A percentile compares a stretch with the other conserved stretches of the same genome.
Conservation (phyloP, 495 filamentous ascomycete genomes). For the Aspergillus indologenus region DNA sequence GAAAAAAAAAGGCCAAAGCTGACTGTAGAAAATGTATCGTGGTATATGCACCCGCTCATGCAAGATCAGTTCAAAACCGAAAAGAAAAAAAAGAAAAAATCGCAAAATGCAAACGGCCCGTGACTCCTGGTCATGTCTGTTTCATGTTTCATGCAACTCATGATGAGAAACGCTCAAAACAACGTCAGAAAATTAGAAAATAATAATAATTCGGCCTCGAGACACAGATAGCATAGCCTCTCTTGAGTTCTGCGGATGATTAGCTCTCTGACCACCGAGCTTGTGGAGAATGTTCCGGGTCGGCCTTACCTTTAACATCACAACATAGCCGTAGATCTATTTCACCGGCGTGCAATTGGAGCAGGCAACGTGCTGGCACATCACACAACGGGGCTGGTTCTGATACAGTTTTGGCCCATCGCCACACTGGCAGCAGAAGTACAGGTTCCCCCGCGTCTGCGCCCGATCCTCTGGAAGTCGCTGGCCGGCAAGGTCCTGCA, state of each 20-base stretch:
- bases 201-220: neutral
- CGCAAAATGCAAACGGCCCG: neutral
- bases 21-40: neutral
- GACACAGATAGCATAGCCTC: neutral
- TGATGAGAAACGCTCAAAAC: slow-evolving; percentile 3
- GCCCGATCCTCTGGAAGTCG: neutral
- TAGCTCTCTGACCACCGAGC: neutral
- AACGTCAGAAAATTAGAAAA: neutral
- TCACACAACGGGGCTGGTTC: slow-evolving; percentile 31
- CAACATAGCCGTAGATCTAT: slow-evolving; percentile 18
- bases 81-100: neutral
- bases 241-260: neutral
- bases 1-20: neutral
- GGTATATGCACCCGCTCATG: slow-evolving; percentile 7
- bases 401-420: slow-evolving; percentile 43
- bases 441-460: slow-evolving; percentile 23
- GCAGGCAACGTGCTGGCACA: slow-evolving; percentile 35
- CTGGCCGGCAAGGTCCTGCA: neutral
- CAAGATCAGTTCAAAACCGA: neutral
- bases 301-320: slow-evolving; percentile 10
- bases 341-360: slow-evolving; percentile 29
- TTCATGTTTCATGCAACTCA: slow-evolving; percentile 8
- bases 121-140: slow-evolving; percentile 6
- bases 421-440: slow-evolving; percentile 39
- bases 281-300: no score